Evolutionary conservation across 352 stramenopile genomes (phyloP).

Genomic region (Blastocystis sp.): DNA sequence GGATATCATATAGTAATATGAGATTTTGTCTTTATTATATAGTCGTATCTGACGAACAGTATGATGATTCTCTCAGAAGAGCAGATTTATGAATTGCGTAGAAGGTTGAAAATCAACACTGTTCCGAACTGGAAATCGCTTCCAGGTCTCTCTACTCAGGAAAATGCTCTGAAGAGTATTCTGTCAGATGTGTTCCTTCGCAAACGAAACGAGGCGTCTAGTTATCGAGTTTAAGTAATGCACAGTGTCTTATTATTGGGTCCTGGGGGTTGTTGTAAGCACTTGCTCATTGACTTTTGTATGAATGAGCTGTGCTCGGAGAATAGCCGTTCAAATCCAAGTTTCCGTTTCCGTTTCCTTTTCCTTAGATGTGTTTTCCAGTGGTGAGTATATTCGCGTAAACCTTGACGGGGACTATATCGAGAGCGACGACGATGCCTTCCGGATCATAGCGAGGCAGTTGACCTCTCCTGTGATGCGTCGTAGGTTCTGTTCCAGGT

Average conservation of each 20-base stretch:
- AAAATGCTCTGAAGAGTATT: not conserved
- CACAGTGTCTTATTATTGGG: not conserved
- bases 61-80: constrained; percentile 24
- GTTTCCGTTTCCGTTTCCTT: not conserved
- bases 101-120: not conserved
- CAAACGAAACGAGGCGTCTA: constrained; percentile 9
- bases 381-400: constrained; percentile 6
- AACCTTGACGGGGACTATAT: constrained; percentile 26
- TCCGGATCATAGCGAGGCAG: not conserved
- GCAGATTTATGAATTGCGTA: not conserved
- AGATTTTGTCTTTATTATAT: too few species aligned
- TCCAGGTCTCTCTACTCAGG: not conserved
- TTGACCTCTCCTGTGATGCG: constrained; percentile 20
- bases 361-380: not conserved
- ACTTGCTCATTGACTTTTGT: constrained; percentile 14
- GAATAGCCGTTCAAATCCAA: not conserved
- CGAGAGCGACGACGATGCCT: constrained; percentile 19
- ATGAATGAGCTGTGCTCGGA: not conserved
- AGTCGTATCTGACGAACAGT: not conserved
- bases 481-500: not conserved
- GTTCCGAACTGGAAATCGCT: constrained; percentile 23
- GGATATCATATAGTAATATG: too few species aligned
- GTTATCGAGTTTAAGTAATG: not conserved
- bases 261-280: constrained; percentile 8
- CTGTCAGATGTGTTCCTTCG: not conserved